Base-by-base conservation (phyloP, 257 asterid species). In the Solanum boliviense region DNA sequence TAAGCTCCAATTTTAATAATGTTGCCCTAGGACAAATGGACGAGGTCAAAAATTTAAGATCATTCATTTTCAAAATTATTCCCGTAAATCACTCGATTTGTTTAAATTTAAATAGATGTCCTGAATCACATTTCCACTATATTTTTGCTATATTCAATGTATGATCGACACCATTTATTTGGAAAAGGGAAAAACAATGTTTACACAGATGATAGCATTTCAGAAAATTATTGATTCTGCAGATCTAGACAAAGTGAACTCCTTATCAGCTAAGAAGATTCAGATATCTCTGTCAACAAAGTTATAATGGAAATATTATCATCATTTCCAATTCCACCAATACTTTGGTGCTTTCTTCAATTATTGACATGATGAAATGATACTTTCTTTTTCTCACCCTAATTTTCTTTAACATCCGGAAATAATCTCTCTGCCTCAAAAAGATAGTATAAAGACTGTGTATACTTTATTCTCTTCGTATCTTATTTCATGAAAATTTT, bases 181-280 rank as follows among this genome's bases (percentile, higher is more conserved):
- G 32, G 16, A 46, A 46, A 3, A 10, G 18, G 32, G 4, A 7
- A 13, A n/a, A 16, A 27, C 0, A 41, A 79, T 44, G 38, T 79
- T 44, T 44, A 13, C 67, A 41, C 67, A 81, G 65, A 27, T 15
- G 21, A 81, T 46, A 46, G 39, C 13, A 41, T 78, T 78, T 13
- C 46, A 41, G 38, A 27, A 78, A 79, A 38, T 44, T 25, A 79
- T 79, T 79, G 38, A 41, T 79, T 79, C 36, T 46, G 18, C 85
- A 46, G 65, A 81, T 81, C 68, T 81, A 25, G 4, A 81, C 41
- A 81, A 81, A 81, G 85, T 29, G 85, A 81, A 29, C 68, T 81
- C 68, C 68, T 81, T 81, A 81, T 81, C 85, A 81, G 27, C 68
- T 81, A 13, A 81, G 18, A 46, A 81, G 85, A 81, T 81, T 46